Conservation (phyloP, 495 filamentous ascomycete species). For the Paragyromitra xinjiangensis region DNA sequence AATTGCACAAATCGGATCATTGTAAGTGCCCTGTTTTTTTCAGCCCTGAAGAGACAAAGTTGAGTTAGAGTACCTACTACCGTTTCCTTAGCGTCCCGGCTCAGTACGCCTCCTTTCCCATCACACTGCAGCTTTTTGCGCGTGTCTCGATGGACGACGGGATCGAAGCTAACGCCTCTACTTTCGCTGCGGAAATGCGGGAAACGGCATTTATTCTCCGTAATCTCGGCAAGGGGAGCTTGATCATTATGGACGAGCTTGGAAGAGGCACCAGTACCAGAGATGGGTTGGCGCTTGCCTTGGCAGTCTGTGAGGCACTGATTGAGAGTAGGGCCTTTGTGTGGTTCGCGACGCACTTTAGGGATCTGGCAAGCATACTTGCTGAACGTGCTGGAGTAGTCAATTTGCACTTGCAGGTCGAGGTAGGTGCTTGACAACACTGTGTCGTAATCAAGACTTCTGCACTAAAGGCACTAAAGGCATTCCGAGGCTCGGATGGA, state of each 20-base stretch:
- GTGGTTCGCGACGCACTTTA: slow-evolving; percentile 95
- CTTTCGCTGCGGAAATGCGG: slow-evolving; percentile 93
- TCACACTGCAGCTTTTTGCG: slow-evolving; percentile 84
- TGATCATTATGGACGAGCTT: slow-evolving; percentile 92
- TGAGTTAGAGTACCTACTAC: slow-evolving; percentile 34
- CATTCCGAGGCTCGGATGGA: neutral
- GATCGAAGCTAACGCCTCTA: slow-evolving; percentile 90
- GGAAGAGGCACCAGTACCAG: slow-evolving; percentile 89
- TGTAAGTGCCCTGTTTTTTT: slow-evolving; percentile 58
- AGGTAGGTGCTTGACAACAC: slow-evolving; percentile 61
- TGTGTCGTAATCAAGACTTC: slow-evolving; percentile 3
- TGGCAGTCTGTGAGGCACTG: slow-evolving; percentile 86
- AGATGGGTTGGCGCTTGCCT: slow-evolving; percentile 88
- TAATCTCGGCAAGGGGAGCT: slow-evolving; percentile 69
- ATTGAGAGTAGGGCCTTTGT: slow-evolving; percentile 78
- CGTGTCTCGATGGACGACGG: slow-evolving; percentile 86
- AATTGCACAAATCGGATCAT: slow-evolving; percentile 93
- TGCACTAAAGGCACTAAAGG: neutral
- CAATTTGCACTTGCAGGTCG: slow-evolving; percentile 80
- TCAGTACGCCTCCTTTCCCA: slow-evolving; percentile 79
- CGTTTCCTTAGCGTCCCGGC: slow-evolving; percentile 71
- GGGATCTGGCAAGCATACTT: slow-evolving; percentile 79
- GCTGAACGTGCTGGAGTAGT: slow-evolving; percentile 76
- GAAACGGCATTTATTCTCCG: slow-evolving; percentile 91
- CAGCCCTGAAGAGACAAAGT: slow-evolving; percentile 22